Evolutionary conservation across 129 eudicot species (phyloP).

Genomic region (Tagetes erecta): DNA sequence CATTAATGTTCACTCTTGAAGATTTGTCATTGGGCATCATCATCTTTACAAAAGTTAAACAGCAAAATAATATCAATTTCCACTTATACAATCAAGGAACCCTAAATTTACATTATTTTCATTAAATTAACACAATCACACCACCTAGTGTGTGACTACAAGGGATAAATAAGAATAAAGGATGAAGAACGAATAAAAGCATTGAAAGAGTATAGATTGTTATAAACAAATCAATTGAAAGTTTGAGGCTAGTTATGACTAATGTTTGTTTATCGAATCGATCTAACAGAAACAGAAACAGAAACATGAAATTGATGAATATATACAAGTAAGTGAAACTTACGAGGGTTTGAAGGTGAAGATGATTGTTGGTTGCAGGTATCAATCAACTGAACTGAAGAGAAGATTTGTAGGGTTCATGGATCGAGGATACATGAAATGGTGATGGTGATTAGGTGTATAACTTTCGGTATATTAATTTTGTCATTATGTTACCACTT

Average conservation of each 20-base stretch:
- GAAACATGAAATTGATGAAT: neutral
- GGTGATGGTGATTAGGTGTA: conserved; percentile 20
- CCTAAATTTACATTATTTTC: neutral
- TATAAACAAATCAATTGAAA: neutral
- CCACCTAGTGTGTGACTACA: neutral
- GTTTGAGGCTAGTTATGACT: neutral
- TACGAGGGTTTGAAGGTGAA: conserved; percentile 24
- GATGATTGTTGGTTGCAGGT: neutral
- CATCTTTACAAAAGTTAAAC: conserved; percentile 37
- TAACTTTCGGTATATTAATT: conserved; percentile 16
- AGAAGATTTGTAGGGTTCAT: conserved; percentile 19
- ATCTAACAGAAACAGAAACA: conserved; percentile 11
- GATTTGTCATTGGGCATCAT: conserved; percentile 43
- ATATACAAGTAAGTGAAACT: neutral
- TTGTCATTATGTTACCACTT: conserved; percentile 27
- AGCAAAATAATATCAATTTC: neutral
- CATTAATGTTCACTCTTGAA: conserved; percentile 34
- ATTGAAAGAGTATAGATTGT: neutral
- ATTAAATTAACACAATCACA: neutral
- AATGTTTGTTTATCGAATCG: conserved; percentile 3
- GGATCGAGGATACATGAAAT: conserved; percentile 1
- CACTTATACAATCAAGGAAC: neutral
- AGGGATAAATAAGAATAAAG: neutral
- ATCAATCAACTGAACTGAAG: neutral
- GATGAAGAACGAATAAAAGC: conserved; percentile 10